phyloP scores from a whole-genome alignment of 495 filamentous ascomycete genomes.

The Margaritispora aquatica region DNA sequence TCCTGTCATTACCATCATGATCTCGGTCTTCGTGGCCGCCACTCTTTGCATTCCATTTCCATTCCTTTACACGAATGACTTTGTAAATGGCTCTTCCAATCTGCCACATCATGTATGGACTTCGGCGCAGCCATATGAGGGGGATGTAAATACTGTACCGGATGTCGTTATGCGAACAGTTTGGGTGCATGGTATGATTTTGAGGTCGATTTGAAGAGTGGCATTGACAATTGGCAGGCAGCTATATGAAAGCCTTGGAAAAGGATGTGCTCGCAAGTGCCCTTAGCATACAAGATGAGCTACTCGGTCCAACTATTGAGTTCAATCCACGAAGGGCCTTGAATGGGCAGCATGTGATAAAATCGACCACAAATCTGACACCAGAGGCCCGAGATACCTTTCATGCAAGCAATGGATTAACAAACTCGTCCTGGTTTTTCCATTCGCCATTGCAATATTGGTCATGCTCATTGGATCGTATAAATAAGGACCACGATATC shows the following conservation, averaged over 20 bases:
- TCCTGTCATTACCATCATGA: slow-evolving; percentile 57
- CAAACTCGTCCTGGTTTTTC: slow-evolving; percentile 53
- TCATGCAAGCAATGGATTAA: slow-evolving; percentile 45
- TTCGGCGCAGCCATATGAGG: slow-evolving; percentile 52
- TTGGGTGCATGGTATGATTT: slow-evolving; percentile 42
- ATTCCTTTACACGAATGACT: slow-evolving; percentile 59
- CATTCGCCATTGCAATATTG: slow-evolving; percentile 73
- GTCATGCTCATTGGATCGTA: slow-evolving; percentile 51
- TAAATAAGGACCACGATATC: slow-evolving; percentile 51
- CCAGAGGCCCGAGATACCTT: slow-evolving; percentile 38
- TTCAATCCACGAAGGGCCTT: slow-evolving; percentile 38
- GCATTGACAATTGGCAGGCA: slow-evolving; percentile 27
- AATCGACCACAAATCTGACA: slow-evolving; percentile 26
- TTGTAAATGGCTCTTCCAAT: slow-evolving; percentile 50
- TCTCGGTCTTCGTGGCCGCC: slow-evolving; percentile 56
- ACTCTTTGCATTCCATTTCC: slow-evolving; percentile 60
- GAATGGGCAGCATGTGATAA: slow-evolving; percentile 11
- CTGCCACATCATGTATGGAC: slow-evolving; percentile 75
- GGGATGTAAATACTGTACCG: slow-evolving; percentile 29
- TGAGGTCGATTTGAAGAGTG: not conserved
- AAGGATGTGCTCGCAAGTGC: slow-evolving; percentile 53
- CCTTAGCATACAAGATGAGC: slow-evolving; percentile 54
- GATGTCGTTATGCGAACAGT: slow-evolving; percentile 53
- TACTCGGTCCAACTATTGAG: slow-evolving; percentile 46
- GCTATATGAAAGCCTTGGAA: slow-evolving; percentile 65